A percentile compares a stretch with the other conserved stretches of the same genome.
Conservation (phyloP, 192 early-diverging fungal species). For the Powellomyces hirtus region DNA sequence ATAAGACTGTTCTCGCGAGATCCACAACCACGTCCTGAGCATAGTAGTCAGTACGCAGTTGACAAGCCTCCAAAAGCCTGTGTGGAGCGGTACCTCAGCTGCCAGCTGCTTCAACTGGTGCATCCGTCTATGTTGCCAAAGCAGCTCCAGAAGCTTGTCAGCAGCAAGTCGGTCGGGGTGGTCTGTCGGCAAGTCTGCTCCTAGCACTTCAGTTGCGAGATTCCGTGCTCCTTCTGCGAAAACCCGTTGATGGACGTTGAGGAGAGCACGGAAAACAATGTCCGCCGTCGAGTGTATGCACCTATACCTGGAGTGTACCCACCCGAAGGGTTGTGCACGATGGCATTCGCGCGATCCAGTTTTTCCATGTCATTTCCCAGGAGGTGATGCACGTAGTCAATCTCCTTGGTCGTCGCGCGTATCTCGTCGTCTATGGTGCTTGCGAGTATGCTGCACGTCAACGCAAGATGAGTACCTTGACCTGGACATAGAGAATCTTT, state of each 20-base stretch:
- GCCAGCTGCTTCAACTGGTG: slow-evolving; percentile 11
- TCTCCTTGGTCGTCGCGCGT: background rate
- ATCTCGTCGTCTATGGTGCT: slow-evolving; percentile 21
- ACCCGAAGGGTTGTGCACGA: slow-evolving; percentile 16
- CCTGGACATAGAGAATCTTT: no score
- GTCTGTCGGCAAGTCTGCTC: background rate
- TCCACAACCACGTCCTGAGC: slow-evolving; percentile 21
- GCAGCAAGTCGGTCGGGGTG: slow-evolving; percentile 1
- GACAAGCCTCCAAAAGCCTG: background rate
- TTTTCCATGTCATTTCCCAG: background rate
- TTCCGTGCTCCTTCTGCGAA: background rate
- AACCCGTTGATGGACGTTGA: no score
- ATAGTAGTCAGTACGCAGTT: background rate
- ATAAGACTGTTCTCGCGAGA: slow-evolving; percentile 11
- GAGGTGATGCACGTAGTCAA: background rate
- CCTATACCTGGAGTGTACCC: slow-evolving; percentile 16
- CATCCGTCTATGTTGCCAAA: slow-evolving; percentile 19
- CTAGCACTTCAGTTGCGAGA: slow-evolving; percentile 1
- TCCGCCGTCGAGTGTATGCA: background rate
- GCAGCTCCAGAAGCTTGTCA: slow-evolving; percentile 23
- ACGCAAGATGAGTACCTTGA: no score
- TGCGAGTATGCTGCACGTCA: background rate
- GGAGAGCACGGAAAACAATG: background rate
- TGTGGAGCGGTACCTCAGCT: background rate
- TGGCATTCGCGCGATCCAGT: background rate